A percentile compares a stretch with the other conserved stretches of the same genome.
Conservation (phyloP, 805 yeast species). For the Candida golubevii region DNA sequence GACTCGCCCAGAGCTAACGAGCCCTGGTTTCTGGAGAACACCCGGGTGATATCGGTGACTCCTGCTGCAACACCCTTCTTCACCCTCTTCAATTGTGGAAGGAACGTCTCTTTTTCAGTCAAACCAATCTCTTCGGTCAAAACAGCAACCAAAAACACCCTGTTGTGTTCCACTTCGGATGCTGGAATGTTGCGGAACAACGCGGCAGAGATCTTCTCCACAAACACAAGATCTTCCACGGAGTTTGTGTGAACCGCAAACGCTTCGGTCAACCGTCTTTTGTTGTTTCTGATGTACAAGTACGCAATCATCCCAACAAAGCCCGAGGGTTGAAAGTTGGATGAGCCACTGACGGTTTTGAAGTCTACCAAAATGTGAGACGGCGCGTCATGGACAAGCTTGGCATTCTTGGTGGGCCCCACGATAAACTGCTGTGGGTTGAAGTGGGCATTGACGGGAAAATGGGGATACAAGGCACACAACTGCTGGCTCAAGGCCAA, state of each 20-base stretch:
- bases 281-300: slow-evolving; percentile 62
- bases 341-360: slow-evolving; percentile 59
- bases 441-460: slow-evolving; percentile 47
- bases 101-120: slow-evolving; percentile 23
- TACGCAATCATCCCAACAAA: slow-evolving; percentile 70
- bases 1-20: slow-evolving; percentile 57
- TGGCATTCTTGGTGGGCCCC: slow-evolving; percentile 43
- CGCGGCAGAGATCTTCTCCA: slow-evolving; percentile 74
- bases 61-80: slow-evolving; percentile 87
- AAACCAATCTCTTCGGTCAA: slow-evolving; percentile 66
- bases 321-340: slow-evolving; percentile 58
- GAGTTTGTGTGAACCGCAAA: slow-evolving; percentile 64
- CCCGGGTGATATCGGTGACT: slow-evolving; percentile 76
- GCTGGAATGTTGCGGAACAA: slow-evolving; percentile 73
- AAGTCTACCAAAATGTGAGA: slow-evolving; percentile 75
- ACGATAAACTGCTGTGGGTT: slow-evolving; percentile 28
- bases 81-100: slow-evolving; percentile 38
- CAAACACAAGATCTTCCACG: slow-evolving; percentile 48
- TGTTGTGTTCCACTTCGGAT: slow-evolving; percentile 55
- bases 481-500: slow-evolving; percentile 66
- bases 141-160: slow-evolving; percentile 71
- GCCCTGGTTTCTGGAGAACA: slow-evolving; percentile 63
- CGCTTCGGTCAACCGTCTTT: slow-evolving; percentile 70
- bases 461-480: slow-evolving; percentile 68
- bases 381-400: slow-evolving; percentile 49